Evolutionary conservation across 345 rosid species (phyloP).

Genomic region (Sisymbrium altissimum): DNA sequence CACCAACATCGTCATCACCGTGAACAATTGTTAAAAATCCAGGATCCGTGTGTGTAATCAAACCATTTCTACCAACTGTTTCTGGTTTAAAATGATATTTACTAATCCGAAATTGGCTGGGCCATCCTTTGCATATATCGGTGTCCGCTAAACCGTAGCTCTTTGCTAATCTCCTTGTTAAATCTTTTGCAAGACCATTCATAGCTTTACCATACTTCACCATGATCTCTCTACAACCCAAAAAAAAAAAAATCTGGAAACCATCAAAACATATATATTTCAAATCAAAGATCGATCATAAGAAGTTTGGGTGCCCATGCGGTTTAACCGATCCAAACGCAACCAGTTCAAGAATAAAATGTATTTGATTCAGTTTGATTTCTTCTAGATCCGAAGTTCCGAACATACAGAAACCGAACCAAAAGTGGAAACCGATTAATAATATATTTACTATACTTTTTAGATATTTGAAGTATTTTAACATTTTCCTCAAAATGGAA

Average conservation of each 20-base stretch:
- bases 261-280: not conserved
- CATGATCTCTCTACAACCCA: constrained; percentile 47
- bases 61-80: not conserved
- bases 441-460: not conserved
- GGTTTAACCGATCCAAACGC: not conserved
- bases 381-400: not conserved
- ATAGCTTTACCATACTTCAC: constrained; percentile 51
- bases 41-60: constrained; percentile 17
- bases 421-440: not conserved
- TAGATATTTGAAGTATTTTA: not conserved
- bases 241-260: not conserved
- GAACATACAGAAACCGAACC: too few relatives aligned
- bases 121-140: constrained; percentile 51
- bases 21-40: constrained; percentile 15
- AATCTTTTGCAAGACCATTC: constrained; percentile 38
- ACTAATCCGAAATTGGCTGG: constrained; percentile 59
- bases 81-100: constrained; percentile 9
- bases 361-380: not conserved
- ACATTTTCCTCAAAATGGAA: not conserved
- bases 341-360: not conserved
- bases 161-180: constrained; percentile 36
- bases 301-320: not conserved
- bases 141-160: constrained; percentile 21
- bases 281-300: not conserved
- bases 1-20: constrained; percentile 66